A percentile compares a stretch with the other conserved stretches of the same genome.
phyloP scores from a whole-genome alignment of 1,284 basidiomycete species.

The Sanghuangporus sanghuang region DNA sequence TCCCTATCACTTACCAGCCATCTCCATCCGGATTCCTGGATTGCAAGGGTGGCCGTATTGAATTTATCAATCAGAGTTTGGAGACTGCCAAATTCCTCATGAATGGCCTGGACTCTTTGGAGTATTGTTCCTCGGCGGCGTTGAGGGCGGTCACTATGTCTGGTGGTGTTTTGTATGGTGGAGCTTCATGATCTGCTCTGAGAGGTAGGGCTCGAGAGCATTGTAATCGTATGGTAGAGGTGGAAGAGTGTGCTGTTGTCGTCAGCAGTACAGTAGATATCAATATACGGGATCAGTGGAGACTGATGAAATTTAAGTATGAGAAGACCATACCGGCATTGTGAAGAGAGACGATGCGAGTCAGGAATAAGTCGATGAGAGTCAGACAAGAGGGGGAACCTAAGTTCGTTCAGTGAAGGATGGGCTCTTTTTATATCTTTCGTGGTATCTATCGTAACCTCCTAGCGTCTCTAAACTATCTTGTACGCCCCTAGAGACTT shows the following conservation, averaged over 20 bases:
- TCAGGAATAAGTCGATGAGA: not conserved
- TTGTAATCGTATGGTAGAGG: constrained; percentile 84
- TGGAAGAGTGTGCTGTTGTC: constrained; percentile 45
- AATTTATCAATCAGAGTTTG: constrained; percentile 66
- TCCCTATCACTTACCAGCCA: constrained; percentile 66
- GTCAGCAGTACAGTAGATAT: not conserved
- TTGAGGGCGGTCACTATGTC: constrained; percentile 75
- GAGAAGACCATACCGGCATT: not conserved
- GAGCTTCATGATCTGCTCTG: constrained; percentile 75
- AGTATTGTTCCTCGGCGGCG: constrained; percentile 69
- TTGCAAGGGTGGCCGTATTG: constrained; percentile 70
- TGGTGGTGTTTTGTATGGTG: constrained; percentile 90
- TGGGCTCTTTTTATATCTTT: not conserved
- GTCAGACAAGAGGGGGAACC: not conserved
- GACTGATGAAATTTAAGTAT: not conserved
- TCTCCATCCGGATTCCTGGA: constrained; percentile 92
- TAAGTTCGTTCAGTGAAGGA: too few relatives aligned
- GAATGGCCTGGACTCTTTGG: constrained; percentile 59
- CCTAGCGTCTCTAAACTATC: too few relatives aligned
- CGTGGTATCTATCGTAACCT: too few relatives aligned
- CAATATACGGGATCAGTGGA: too few relatives aligned
- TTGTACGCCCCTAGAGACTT: too few relatives aligned
- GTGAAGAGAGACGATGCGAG: not conserved
- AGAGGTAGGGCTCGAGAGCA: constrained; percentile 85
- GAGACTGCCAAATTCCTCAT: constrained; percentile 61